phyloP scores from a whole-genome alignment of 305 asterid genomes.

The Solanum aculeatissimum region DNA sequence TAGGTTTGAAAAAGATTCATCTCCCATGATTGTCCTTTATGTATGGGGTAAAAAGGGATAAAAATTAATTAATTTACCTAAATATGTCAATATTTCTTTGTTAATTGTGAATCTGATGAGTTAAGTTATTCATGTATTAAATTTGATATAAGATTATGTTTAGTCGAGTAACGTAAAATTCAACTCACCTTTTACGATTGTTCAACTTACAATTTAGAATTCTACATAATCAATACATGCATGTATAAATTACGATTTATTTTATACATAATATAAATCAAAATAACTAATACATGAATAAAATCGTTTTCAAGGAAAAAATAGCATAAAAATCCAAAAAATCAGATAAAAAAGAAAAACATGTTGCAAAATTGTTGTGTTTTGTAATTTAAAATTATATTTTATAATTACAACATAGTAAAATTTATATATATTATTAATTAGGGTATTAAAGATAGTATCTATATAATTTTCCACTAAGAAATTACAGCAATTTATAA shows the following conservation, averaged over 20 bases:
- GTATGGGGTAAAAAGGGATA: neutral
- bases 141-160: neutral
- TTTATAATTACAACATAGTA: no score
- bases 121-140: neutral
- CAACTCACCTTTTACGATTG: fast-evolving
- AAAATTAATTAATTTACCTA: neutral
- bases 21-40: neutral
- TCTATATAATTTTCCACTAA: no score
- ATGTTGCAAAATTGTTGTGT: no score
- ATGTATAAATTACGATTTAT: neutral
- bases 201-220: neutral
- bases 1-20: neutral
- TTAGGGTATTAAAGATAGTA: no score
- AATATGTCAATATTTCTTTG: neutral
- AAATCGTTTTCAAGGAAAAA: no score
- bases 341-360: no score
- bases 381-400: no score
- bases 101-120: neutral
- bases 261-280: no score
- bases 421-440: no score
- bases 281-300: no score
- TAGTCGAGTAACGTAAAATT: neutral
- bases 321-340: no score
- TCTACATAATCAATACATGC: no score
- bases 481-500: neutral